These are phyloP conservation scores for Biscogniauxia marginata DNA, from an alignment of 2,329 filamentous ascomycete genomes.

Conservation along the genomic window DNA sequence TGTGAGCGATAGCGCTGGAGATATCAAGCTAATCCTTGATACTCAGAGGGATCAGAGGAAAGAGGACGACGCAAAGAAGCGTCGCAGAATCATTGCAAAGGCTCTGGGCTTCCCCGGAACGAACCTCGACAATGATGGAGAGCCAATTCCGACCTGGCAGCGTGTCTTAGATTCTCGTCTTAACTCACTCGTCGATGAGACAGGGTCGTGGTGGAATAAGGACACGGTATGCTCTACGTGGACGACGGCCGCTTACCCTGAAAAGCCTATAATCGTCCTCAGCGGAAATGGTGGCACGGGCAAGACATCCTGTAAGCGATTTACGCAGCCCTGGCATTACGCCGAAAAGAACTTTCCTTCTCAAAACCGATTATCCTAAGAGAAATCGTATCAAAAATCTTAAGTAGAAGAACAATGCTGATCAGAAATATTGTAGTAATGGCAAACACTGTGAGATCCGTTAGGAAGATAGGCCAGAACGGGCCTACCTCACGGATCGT, in stretches of 20 bases:
- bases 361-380: background rate
- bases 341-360: background rate
- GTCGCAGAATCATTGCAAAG: slow-evolving; percentile 30
- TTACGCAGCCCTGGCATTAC: background rate
- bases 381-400: too few species aligned
- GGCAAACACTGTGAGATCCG: slow-evolving; percentile 29
- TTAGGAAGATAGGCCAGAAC: slow-evolving; percentile 23
- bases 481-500: slow-evolving; percentile 27
- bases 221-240: slow-evolving; percentile 23
- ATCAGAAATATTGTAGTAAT: slow-evolving; percentile 18
- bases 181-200: slow-evolving; percentile 29
- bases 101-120: slow-evolving; percentile 28
- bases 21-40: slow-evolving; percentile 30
- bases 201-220: slow-evolving; percentile 29
- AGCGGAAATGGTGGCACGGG: slow-evolving; percentile 31
- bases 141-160: slow-evolving; percentile 31
- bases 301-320: slow-evolving; percentile 30
- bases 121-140: slow-evolving; percentile 29
- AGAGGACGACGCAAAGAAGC: slow-evolving; percentile 32
- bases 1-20: slow-evolving; percentile 31
- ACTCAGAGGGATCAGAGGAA: slow-evolving; percentile 31
- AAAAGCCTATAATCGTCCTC: slow-evolving; percentile 27
- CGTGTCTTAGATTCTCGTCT: slow-evolving; percentile 29
- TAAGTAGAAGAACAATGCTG: background rate
- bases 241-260: slow-evolving; percentile 19